phyloP scores from a whole-genome alignment of 495 filamentous ascomycete species.

The Penicillium antarcticum region DNA sequence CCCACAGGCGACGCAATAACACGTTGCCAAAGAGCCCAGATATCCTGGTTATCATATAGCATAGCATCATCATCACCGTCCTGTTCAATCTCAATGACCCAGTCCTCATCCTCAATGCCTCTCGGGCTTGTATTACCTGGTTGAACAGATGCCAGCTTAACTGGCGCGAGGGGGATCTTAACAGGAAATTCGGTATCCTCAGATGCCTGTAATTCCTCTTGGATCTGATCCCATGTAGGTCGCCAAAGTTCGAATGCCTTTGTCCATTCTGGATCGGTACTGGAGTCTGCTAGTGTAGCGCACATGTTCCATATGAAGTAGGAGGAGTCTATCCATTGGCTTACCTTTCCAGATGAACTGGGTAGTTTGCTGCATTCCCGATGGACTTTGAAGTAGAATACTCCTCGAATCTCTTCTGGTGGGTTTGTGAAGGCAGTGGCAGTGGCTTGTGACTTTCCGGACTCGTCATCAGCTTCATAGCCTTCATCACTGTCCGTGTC shows the following conservation, averaged over 20 bases:
- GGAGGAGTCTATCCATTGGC: not conserved
- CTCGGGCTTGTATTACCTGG: not conserved
- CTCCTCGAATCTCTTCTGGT: not conserved
- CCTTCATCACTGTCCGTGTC: not conserved
- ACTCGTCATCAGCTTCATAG: constrained; percentile 4
- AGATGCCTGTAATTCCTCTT: not conserved
- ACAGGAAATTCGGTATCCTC: not conserved
- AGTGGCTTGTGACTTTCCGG: not conserved
- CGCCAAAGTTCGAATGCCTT: not conserved
- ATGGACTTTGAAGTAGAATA: not conserved
- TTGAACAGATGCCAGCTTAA: not conserved
- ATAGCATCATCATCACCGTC: too few species aligned
- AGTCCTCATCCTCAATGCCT: not conserved
- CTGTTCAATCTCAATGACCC: not conserved
- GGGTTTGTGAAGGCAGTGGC: not conserved
- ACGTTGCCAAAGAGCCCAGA: constrained; percentile 1
- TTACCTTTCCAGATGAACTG: not conserved
- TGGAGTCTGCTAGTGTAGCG: not conserved
- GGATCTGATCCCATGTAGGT: not conserved
- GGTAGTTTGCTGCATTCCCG: not conserved
- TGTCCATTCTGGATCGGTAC: not conserved
- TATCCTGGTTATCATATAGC: not conserved
- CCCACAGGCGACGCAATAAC: not conserved
- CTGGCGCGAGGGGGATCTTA: not conserved
- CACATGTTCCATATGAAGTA: constrained; percentile 4